Percentiles rank a stretch among this genome's conserved stretches.
Evolutionary conservation across 2,329 filamentous ascomycete genomes (phyloP).

Genomic region (Juglanconis sp.): DNA sequence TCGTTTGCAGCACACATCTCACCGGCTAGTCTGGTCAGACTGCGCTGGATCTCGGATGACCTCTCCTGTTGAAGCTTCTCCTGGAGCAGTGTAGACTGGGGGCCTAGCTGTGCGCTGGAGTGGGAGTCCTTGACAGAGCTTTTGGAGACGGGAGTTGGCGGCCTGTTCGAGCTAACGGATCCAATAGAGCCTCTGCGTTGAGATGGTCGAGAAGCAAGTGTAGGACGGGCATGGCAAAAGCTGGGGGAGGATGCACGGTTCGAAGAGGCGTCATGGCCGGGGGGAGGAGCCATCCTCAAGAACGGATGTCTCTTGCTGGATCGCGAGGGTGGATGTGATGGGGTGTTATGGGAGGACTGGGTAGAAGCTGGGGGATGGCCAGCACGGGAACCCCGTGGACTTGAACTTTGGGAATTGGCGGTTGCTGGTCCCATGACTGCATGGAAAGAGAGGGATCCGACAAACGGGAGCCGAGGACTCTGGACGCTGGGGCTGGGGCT

Average conservation of each 20-base stretch:
- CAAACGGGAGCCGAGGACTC: background rate
- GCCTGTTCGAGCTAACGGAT: slow-evolving; percentile 30
- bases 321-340: slow-evolving; percentile 43
- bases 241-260: slow-evolving; percentile 36
- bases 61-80: slow-evolving; percentile 53
- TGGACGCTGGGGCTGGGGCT: background rate
- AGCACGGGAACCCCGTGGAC: background rate
- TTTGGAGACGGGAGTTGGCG: slow-evolving; percentile 39
- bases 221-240: slow-evolving; percentile 32
- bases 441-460: background rate
- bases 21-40: slow-evolving; percentile 34
- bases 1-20: slow-evolving; percentile 39
- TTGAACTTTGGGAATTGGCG: background rate
- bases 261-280: slow-evolving; percentile 40
- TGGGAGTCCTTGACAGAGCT: slow-evolving; percentile 37
- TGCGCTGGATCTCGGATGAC: slow-evolving; percentile 45
- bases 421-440: background rate
- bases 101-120: slow-evolving; percentile 30
- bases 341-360: background rate
- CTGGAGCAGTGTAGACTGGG: slow-evolving; percentile 49
- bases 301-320: slow-evolving; percentile 43
- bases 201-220: slow-evolving; percentile 30
- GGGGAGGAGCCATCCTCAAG: slow-evolving; percentile 39
- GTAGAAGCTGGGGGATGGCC: background rate
- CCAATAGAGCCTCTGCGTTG: slow-evolving; percentile 36